phyloP scores from a whole-genome alignment of 148 eudicot genomes.

The Camellia sinensis region DNA sequence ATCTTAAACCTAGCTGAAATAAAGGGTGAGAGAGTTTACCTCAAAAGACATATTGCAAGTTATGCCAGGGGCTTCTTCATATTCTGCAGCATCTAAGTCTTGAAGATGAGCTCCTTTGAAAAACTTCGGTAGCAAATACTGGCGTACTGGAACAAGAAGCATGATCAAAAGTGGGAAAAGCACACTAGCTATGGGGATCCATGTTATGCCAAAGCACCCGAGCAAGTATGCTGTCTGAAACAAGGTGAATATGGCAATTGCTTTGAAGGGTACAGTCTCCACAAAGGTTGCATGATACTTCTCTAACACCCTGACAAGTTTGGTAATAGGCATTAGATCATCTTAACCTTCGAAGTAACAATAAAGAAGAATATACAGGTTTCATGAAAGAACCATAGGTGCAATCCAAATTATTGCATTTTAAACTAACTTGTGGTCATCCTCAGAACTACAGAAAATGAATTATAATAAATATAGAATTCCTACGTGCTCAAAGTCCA shows the following conservation, averaged over 20 bases:
- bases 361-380: neutral
- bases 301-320: constrained; percentile 61
- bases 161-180: constrained; percentile 92
- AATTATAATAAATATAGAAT: no score
- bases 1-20: constrained; percentile 7
- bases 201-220: constrained; percentile 86
- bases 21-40: constrained; percentile 37
- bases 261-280: constrained; percentile 87
- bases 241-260: constrained; percentile 72
- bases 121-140: constrained; percentile 75
- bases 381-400: neutral
- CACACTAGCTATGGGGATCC: constrained; percentile 97
- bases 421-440: no score
- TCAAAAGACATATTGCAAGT: constrained; percentile 62
- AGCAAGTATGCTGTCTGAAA: constrained; percentile 84
- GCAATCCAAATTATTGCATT: no score
- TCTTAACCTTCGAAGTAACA: neutral
- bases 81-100: constrained; percentile 95
- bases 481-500: neutral
- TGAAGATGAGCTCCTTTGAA: constrained; percentile 93
- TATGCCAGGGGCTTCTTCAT: constrained; percentile 80
- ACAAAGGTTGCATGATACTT: constrained; percentile 86
- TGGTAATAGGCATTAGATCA: neutral
- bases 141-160: constrained; percentile 97
- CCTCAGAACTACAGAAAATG: no score